Evolutionary conservation across 2,329 filamentous ascomycete genomes (phyloP).

Genomic region (Fusarium redolens): DNA sequence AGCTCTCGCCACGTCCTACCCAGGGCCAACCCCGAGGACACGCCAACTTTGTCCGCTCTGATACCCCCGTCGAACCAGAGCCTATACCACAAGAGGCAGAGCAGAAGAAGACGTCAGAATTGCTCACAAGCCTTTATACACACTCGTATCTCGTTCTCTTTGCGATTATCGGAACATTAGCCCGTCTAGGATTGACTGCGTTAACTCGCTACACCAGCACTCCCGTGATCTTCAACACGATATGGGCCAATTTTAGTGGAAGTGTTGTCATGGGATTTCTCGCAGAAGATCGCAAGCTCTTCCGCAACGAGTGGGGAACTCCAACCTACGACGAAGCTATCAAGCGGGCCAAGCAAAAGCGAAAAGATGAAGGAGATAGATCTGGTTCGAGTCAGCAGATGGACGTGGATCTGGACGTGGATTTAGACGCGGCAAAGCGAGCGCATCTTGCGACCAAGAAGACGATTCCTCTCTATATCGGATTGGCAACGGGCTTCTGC

Average conservation of each 20-base stretch:
- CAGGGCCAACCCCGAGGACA: conserved; percentile 14
- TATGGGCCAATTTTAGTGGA: conserved; percentile 91
- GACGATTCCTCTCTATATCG: conserved; percentile 88
- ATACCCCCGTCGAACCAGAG: background rate
- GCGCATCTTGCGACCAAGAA: conserved; percentile 77
- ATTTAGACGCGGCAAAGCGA: conserved; percentile 62
- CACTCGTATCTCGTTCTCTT: conserved; percentile 88
- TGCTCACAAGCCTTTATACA: conserved; percentile 73
- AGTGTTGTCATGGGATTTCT: conserved; percentile 88
- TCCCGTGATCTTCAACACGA: conserved; percentile 76
- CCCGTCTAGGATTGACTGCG: conserved; percentile 81
- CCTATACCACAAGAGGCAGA: conserved; percentile 16
- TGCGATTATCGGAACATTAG: conserved; percentile 84
- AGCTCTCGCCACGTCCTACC: background rate
- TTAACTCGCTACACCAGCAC: conserved; percentile 83
- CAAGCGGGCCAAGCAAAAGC: conserved; percentile 46
- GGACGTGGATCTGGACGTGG: conserved; percentile 52
- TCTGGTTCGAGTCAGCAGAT: conserved; percentile 21
- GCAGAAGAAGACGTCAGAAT: conserved; percentile 55
- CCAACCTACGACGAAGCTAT: conserved; percentile 53
- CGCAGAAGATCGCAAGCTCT: conserved; percentile 80
- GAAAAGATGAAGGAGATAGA: conserved; percentile 53
- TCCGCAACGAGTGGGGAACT: conserved; percentile 73
- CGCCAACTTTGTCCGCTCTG: conserved; percentile 11
- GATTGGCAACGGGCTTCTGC: conserved; percentile 86